These are phyloP conservation scores for Primulina eburnea DNA, from an alignment of 257 asterid genomes.

Conservation along the genomic window DNA sequence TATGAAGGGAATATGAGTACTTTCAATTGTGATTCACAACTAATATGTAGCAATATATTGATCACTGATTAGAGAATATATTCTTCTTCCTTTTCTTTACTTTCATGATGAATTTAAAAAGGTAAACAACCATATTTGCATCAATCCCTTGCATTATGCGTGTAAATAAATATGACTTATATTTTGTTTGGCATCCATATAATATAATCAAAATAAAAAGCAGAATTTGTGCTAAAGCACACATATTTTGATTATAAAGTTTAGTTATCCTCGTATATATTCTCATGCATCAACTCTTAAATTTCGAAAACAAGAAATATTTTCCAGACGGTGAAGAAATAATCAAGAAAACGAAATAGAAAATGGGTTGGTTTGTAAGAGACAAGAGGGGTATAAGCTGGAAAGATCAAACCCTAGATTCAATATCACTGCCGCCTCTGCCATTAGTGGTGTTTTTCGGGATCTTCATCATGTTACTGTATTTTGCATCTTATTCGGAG, in stretches of 20 bases:
- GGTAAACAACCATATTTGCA: slow-evolving; percentile 18
- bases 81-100: slow-evolving; percentile 21
- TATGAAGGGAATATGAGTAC: too few relatives aligned
- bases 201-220: slow-evolving; percentile 7
- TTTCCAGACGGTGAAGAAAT: background rate
- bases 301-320: background rate
- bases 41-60: background rate
- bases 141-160: slow-evolving; percentile 2
- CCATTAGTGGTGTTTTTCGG: slow-evolving; percentile 54
- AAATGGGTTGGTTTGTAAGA: slow-evolving; percentile 49
- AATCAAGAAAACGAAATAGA: background rate
- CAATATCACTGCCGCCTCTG: slow-evolving; percentile 60
- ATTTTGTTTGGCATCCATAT: background rate
- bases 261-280: background rate
- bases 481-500: slow-evolving; percentile 37
- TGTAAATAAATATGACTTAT: background rate
- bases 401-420: slow-evolving; percentile 57
- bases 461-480: slow-evolving; percentile 41
- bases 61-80: slow-evolving; percentile 24
- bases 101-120: background rate
- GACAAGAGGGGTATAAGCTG: slow-evolving; percentile 61
- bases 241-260: background rate
- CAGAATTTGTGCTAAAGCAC: slow-evolving; percentile 26
- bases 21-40: too few relatives aligned
- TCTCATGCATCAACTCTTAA: slow-evolving; percentile 11